A percentile compares a stretch with the other conserved stretches of the same genome.
These are phyloP conservation scores for Ascochyta koolunga DNA, from an alignment of 2,329 filamentous ascomycete species.

Conservation along the genomic window DNA sequence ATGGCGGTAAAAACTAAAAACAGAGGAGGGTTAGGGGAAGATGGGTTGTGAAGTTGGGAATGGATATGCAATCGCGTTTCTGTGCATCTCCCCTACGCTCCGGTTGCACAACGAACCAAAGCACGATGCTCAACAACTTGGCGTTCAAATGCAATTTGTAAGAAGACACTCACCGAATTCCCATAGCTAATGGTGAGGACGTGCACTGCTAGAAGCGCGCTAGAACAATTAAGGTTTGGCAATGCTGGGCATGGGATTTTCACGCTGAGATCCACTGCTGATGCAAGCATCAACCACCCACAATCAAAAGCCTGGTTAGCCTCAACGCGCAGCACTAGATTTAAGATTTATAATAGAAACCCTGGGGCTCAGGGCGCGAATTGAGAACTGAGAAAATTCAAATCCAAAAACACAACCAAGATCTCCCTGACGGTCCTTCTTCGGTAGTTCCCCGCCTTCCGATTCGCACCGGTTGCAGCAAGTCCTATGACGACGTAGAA, in stretches of 20 bases:
- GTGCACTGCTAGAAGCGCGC: constrained; percentile 9
- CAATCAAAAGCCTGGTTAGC: constrained; percentile 30
- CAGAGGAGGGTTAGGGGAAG: constrained; percentile 6
- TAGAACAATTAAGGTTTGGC: constrained; percentile 19
- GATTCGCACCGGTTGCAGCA: constrained; percentile 35
- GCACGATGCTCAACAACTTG: neutral
- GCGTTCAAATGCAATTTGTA: neutral
- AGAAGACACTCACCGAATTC: constrained; percentile 12
- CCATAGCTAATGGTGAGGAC: constrained; percentile 4
- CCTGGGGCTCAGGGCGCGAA: constrained; percentile 22
- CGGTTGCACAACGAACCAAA: neutral
- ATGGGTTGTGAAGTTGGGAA: neutral
- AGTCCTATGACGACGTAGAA: constrained; percentile 42
- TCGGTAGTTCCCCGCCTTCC: constrained; percentile 44
- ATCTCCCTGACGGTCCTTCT: constrained; percentile 34
- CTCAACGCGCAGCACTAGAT: constrained; percentile 25
- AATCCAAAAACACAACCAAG: constrained; percentile 23
- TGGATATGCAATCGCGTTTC: constrained; percentile 2
- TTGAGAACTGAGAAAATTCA: constrained; percentile 23
- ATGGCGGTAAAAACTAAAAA: constrained; percentile 7
- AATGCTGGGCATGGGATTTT: constrained; percentile 21
- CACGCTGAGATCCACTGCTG: constrained; percentile 27
- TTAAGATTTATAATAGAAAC: constrained; percentile 34
- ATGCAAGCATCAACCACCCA: constrained; percentile 33
- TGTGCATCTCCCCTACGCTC: neutral